These are phyloP conservation scores for Talaromyces liani DNA, from an alignment of 495 filamentous ascomycete genomes.

Conservation along the genomic window DNA sequence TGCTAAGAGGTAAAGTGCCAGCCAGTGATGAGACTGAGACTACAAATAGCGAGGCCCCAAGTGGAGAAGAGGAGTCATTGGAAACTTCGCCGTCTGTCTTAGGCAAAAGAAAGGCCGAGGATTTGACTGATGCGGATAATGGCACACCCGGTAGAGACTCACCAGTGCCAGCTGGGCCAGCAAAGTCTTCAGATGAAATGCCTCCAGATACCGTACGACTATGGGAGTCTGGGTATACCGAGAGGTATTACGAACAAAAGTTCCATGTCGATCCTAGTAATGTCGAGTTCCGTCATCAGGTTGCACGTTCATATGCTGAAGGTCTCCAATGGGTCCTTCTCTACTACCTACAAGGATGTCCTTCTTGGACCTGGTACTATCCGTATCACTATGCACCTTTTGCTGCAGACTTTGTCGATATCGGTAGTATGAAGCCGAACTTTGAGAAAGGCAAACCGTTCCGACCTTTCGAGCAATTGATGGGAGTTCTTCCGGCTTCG, in stretches of 20 bases:
- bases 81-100: constrained; percentile 38
- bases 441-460: constrained; percentile 88
- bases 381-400: constrained; percentile 98
- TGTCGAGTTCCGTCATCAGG: constrained; percentile 80
- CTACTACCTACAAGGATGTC: constrained; percentile 98
- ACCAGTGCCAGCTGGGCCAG: constrained; percentile 33
- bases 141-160: constrained; percentile 53
- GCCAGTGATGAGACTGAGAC: constrained; percentile 16
- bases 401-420: constrained; percentile 86
- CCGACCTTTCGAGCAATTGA: constrained; percentile 92
- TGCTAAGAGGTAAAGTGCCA: constrained; percentile 44
- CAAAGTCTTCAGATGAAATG: constrained; percentile 47
- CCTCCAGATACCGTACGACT: constrained; percentile 76
- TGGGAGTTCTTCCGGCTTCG: constrained; percentile 92
- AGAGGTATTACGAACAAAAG: constrained; percentile 96
- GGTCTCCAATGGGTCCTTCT: constrained; percentile 95
- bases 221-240: constrained; percentile 93
- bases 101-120: constrained; percentile 56
- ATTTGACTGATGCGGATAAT: constrained; percentile 50
- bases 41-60: constrained; percentile 2
- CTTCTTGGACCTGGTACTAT: constrained; percentile 98
- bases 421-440: constrained; percentile 66
- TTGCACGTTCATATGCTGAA: constrained; percentile 90
- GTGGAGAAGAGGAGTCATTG: constrained; percentile 10
- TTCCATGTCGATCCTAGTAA: constrained; percentile 81